Base-by-base conservation (phyloP, 805 yeast species). In the Ogataea nakhonphanomensis region DNA sequence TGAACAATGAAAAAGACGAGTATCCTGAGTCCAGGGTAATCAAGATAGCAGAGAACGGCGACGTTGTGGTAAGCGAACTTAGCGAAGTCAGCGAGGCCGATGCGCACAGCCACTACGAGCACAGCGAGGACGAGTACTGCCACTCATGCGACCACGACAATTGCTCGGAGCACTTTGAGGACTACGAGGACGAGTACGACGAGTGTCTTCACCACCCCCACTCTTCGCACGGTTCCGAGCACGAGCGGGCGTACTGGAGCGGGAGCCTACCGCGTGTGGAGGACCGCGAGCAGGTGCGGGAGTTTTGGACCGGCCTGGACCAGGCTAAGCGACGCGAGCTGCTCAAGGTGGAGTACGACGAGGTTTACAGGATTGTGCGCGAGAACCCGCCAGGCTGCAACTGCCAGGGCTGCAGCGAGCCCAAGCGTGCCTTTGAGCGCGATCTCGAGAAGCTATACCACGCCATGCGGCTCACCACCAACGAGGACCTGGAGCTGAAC, bases 331-430 rank as follows among this genome's bases (percentile, higher is more conserved):
- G 84, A 51, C 69, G 74, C 50, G 66, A 73, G 23, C 71, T 88
- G 17, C 73, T 85, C 23, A 71, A 74, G 51, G 74, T 85, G 31
- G 86, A 84, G 49, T 82, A 80, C 56, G 76, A 76, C 33, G 79
- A 85, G 29, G 79, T 89, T 1, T 69, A 84, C 62, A 74, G 73
- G 35, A 71, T 78, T 30, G 76, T 87, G 59, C 76, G 73, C 45
- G 78, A 73, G 44, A 79, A 78, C 54, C 81, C 78, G 46, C 64
- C 68, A 20, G 59, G 61, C 21, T 89, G 96, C 58, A 72, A 77
- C 43, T 90, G 96, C 58, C 66, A 79, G 4, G 78, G 78, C 13
- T 90, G 96, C 64, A 91, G 90, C 2, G 74, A 85, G 33, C 81
- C 84, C 50, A 78, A 81, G 53, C 62, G 68, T 36, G 78, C 86